Evolutionary conservation across 345 rosid genomes (phyloP).

Genomic region (Brassica nigra): DNA sequence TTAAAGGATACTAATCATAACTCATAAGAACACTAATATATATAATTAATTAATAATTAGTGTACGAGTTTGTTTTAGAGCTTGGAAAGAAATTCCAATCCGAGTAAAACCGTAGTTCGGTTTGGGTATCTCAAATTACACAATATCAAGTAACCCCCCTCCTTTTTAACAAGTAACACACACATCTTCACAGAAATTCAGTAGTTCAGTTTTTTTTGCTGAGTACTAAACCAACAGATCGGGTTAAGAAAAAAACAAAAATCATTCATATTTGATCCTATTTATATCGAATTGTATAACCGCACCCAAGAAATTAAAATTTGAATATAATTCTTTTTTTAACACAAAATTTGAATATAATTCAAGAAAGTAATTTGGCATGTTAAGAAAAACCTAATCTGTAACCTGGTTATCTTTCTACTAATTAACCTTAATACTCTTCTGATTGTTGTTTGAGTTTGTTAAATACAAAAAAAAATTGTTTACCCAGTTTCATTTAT

Average conservation of each 20-base stretch:
- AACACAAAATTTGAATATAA: neutral
- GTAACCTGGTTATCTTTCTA: too few relatives aligned
- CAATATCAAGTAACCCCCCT: neutral
- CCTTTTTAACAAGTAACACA: neutral
- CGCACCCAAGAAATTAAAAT: neutral
- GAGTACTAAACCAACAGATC: neutral
- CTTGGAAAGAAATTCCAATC: neutral
- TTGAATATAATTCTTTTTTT: too few relatives aligned
- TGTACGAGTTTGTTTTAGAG: neutral
- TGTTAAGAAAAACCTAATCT: too few relatives aligned
- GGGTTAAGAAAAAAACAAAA: neutral
- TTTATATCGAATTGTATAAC: neutral
- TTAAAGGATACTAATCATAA: neutral
- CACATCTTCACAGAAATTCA: neutral
- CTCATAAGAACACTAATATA: neutral
- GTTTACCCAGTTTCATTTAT: too few relatives aligned
- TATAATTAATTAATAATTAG: neutral
- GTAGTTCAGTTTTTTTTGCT: neutral
- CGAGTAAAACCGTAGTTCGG: neutral
- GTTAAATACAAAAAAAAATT: too few relatives aligned
- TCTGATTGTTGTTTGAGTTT: too few relatives aligned
- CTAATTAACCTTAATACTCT: too few relatives aligned
- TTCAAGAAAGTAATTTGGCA: neutral
- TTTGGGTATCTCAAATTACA: neutral
- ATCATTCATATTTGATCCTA: neutral